phyloP scores from a whole-genome alignment of 1,284 basidiomycete genomes.

The Rhodotorula sp. region DNA sequence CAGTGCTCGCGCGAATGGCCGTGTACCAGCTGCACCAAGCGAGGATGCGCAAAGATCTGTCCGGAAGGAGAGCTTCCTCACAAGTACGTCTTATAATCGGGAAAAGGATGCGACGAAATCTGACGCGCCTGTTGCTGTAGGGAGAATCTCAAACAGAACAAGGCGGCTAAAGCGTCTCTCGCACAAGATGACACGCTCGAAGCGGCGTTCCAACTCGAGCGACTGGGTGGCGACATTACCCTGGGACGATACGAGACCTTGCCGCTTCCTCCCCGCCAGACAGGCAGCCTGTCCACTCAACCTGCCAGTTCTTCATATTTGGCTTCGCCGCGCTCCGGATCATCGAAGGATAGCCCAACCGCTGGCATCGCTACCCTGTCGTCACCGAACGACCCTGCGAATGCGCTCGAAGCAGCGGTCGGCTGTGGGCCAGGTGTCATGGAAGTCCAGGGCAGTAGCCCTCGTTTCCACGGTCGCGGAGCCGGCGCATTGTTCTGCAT shows the following conservation, averaged over 20 bases:
- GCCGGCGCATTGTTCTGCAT: conserved; percentile 38
- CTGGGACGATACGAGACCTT: no score
- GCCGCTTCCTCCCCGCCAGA: no score
- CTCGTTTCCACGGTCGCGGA: conserved; percentile 35
- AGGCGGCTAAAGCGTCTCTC: no score
- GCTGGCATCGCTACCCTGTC: no score
- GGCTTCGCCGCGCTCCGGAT: no score
- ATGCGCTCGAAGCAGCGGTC: conserved; percentile 3
- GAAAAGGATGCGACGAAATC: neutral
- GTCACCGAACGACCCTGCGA: neutral
- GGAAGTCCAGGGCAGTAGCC: neutral
- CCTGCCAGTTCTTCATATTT: no score
- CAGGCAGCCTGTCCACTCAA: no score
- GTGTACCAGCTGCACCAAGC: conserved; percentile 37
- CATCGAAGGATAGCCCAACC: no score
- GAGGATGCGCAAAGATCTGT: conserved; percentile 39
- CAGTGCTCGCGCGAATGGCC: conserved; percentile 42
- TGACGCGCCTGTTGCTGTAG: neutral
- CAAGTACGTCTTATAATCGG: neutral
- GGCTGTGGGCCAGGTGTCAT: conserved; percentile 4
- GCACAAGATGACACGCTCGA: neutral
- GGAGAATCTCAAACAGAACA: neutral
- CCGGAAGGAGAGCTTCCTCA: conserved; percentile 28
- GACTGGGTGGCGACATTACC: neutral
- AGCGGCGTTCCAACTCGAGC: neutral